Evolutionary conservation across 345 rosid species (phyloP).

Genomic region (Stellera chamaejasme): DNA sequence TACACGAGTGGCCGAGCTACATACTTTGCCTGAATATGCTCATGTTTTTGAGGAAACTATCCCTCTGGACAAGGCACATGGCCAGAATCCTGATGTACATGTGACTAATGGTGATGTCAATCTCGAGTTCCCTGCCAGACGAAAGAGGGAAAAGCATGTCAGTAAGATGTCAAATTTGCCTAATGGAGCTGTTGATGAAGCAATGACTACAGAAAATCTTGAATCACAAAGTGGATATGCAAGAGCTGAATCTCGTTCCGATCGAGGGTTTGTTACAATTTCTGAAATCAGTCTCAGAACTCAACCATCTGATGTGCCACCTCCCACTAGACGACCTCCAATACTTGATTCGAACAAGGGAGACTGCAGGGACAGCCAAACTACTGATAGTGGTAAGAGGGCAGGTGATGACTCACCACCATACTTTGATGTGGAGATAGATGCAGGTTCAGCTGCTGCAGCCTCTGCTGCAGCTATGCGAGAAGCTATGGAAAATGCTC

Average conservation of each 20-base stretch:
- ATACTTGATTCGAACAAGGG: slow-evolving; percentile 24
- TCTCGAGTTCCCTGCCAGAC: slow-evolving; percentile 23
- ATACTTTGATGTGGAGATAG: slow-evolving; percentile 90
- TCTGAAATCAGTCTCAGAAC: slow-evolving; percentile 78
- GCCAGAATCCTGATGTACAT: slow-evolving; percentile 17
- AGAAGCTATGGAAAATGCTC: slow-evolving; percentile 80
- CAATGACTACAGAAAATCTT: slow-evolving; percentile 26
- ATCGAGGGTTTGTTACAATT: slow-evolving; percentile 53
- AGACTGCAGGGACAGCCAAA: slow-evolving; percentile 30
- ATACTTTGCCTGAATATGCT: slow-evolving; percentile 43
- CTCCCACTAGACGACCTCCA: slow-evolving; percentile 85
- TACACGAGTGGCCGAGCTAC: slow-evolving; percentile 35
- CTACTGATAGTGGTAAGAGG: slow-evolving; percentile 33
- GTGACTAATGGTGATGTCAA: slow-evolving; percentile 28
- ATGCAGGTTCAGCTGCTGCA: slow-evolving; percentile 72
- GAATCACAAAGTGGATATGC: slow-evolving; percentile 22
- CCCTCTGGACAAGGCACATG: slow-evolving; percentile 19
- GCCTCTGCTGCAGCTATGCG: slow-evolving; percentile 65
- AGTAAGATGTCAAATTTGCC: slow-evolving; percentile 35
- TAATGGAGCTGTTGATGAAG: slow-evolving; percentile 16
- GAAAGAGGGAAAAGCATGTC: slow-evolving; percentile 27
- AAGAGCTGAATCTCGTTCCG: slow-evolving; percentile 32
- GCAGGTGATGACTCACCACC: slow-evolving; percentile 46
- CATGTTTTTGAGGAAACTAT: slow-evolving; percentile 43
- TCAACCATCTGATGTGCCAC: slow-evolving; percentile 68